phyloP scores from a whole-genome alignment of 1,284 basidiomycete genomes.

The Moesziomyces parantarcticus region DNA sequence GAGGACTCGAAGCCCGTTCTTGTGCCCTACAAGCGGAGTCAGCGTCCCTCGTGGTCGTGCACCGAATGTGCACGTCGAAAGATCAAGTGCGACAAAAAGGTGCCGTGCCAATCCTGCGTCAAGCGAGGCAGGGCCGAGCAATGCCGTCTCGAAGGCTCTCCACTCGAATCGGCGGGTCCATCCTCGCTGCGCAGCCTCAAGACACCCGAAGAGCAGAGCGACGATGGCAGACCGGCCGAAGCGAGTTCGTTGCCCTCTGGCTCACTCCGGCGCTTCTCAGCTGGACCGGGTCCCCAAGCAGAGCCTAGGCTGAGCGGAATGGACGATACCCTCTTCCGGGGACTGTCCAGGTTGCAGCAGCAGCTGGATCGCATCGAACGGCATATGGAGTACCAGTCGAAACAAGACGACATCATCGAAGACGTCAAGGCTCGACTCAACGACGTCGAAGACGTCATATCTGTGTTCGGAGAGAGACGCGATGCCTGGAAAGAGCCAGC shows the following conservation, averaged over 20 bases:
- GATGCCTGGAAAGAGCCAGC: constrained; percentile 16
- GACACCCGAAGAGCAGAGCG: constrained; percentile 10
- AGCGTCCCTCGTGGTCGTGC: constrained; percentile 53
- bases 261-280: constrained; percentile 13
- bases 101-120: constrained; percentile 52
- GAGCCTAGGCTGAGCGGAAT: constrained; percentile 3
- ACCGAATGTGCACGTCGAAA: constrained; percentile 56
- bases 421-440: constrained; percentile 36
- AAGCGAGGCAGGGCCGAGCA: constrained; percentile 45
- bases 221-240: background rate
- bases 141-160: constrained; percentile 36
- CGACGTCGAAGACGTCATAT: constrained; percentile 42
- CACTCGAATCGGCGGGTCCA: constrained; percentile 13
- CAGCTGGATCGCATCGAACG: constrained; percentile 45
- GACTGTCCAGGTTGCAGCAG: constrained; percentile 22
- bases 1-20: constrained; percentile 13
- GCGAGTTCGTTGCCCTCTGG: constrained; percentile 3
- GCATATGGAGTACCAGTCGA: constrained; percentile 18
- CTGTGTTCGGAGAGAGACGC: constrained; percentile 30
- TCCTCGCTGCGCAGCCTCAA: constrained; percentile 11
- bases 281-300: constrained; percentile 1
- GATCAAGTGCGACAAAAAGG: constrained; percentile 56
- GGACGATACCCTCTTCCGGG: constrained; percentile 16
- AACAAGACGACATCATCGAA: constrained; percentile 19
- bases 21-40: constrained; percentile 41